Evolutionary conservation across 1,284 basidiomycete genomes (phyloP).

Genomic region (Heterobasidion parviporum): DNA sequence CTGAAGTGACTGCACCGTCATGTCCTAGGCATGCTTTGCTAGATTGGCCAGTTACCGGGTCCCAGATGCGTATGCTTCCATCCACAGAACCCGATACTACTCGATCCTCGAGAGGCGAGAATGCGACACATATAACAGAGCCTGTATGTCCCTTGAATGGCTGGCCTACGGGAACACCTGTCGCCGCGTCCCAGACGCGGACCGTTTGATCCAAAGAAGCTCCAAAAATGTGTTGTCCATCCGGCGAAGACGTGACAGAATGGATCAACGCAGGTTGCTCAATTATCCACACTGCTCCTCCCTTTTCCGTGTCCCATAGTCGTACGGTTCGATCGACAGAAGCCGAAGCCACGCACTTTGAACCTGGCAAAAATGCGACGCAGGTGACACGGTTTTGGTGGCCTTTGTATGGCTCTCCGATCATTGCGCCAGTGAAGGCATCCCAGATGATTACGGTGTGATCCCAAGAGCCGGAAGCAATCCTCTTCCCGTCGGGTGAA

Average conservation of each 20-base stretch:
- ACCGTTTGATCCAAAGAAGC: neutral
- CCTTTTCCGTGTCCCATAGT: too few relatives aligned
- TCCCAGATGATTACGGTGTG: too few relatives aligned
- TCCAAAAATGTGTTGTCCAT: neutral
- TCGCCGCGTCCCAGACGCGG: neutral
- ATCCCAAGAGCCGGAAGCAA: too few relatives aligned
- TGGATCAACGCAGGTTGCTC: neutral
- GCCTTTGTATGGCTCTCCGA: too few relatives aligned
- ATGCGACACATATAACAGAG: too few relatives aligned
- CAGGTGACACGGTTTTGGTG: too few relatives aligned
- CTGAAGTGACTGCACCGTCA: neutral
- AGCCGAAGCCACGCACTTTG: too few relatives aligned
- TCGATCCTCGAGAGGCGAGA: neutral
- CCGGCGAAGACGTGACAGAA: neutral
- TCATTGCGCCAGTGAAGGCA: too few relatives aligned
- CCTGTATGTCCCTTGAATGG: conserved; percentile 10
- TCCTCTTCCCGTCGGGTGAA: too few relatives aligned
- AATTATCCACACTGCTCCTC: neutral
- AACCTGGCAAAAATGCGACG: too few relatives aligned
- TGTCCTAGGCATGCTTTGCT: conserved; percentile 3
- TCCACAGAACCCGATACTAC: conserved; percentile 4
- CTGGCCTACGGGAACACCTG: neutral
- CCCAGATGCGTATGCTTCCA: conserved; percentile 4
- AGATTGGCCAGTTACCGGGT: neutral
- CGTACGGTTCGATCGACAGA: too few relatives aligned